A percentile compares a stretch with the other conserved stretches of the same genome.
Conservation (phyloP, 495 filamentous ascomycete species). For the Aspergillus affinis region DNA sequence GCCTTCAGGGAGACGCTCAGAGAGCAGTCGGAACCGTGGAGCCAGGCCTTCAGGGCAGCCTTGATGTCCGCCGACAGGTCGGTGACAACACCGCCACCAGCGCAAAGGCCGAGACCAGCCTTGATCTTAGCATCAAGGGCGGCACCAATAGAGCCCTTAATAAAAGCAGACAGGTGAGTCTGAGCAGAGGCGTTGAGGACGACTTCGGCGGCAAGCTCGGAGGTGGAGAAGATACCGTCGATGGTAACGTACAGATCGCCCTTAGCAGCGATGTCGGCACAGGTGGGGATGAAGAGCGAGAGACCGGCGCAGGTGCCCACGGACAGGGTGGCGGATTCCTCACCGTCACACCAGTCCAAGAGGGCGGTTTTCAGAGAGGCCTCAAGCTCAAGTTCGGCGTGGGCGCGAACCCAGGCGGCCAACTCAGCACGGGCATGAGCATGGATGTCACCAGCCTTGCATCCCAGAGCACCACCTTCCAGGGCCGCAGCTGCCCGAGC, state of each 20-base stretch:
- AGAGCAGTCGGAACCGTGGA: slow-evolving; percentile 30
- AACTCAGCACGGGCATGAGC: slow-evolving; percentile 32
- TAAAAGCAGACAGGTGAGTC: slow-evolving; percentile 32
- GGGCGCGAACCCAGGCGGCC: slow-evolving; percentile 33
- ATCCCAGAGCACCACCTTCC: slow-evolving; percentile 40
- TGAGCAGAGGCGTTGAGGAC: slow-evolving; percentile 36
- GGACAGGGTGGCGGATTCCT: slow-evolving; percentile 24
- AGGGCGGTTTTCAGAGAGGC: slow-evolving; percentile 29
- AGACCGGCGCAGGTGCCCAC: slow-evolving; percentile 33
- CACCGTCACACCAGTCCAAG: slow-evolving; percentile 32
- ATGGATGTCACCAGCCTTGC: slow-evolving; percentile 32
- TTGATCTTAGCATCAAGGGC: slow-evolving; percentile 30
- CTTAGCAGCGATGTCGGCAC: slow-evolving; percentile 38
- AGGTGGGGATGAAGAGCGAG: slow-evolving; percentile 37
- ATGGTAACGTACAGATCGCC: slow-evolving; percentile 39
- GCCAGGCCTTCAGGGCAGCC: slow-evolving; percentile 34
- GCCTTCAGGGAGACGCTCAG: slow-evolving; percentile 33
- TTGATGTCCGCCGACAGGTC: slow-evolving; percentile 38
- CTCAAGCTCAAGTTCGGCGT: slow-evolving; percentile 23
- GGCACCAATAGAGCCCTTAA: slow-evolving; percentile 21
- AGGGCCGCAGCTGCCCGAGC: slow-evolving; percentile 43
- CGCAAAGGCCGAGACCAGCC: slow-evolving; percentile 38
- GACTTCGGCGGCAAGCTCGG: slow-evolving; percentile 30
- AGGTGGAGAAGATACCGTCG: slow-evolving; percentile 40
- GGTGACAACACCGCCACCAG: slow-evolving; percentile 36